A percentile compares a stretch with the other conserved stretches of the same genome.
These are phyloP conservation scores for Aleurites moluccanus DNA, from an alignment of 441 rosid species.

Conservation along the genomic window DNA sequence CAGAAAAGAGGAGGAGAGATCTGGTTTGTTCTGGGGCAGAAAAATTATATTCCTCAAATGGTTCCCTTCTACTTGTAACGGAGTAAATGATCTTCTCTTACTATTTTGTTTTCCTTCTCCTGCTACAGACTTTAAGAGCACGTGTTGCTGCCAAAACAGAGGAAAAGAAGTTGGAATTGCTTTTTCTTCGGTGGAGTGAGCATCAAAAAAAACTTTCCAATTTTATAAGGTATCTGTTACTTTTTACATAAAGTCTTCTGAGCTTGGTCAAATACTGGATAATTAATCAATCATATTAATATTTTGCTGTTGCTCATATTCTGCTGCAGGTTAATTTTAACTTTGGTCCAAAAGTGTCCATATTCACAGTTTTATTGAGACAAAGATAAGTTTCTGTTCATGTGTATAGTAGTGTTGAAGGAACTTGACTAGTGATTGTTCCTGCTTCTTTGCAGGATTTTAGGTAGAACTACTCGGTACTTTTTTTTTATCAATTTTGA, in stretches of 20 bases:
- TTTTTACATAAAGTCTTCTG: neutral
- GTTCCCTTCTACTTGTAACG: neutral
- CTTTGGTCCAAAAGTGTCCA: slow-evolving; percentile 97
- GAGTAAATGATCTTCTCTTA: slow-evolving; percentile 1
- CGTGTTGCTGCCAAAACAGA: slow-evolving; percentile 93
- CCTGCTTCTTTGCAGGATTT: slow-evolving; percentile 36
- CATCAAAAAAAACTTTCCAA: slow-evolving; percentile 81
- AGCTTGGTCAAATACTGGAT: neutral
- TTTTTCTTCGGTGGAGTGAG: slow-evolving; percentile 67
- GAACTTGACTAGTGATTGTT: slow-evolving; percentile 36
- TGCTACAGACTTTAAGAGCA: slow-evolving; percentile 72
- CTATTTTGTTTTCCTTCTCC: neutral
- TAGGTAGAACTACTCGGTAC: slow-evolving; percentile 29
- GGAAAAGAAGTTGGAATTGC: slow-evolving; percentile 63
- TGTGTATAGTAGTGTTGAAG: slow-evolving; percentile 60
- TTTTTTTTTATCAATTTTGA: slow-evolving; percentile 9
- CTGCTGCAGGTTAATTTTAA: slow-evolving; percentile 87
- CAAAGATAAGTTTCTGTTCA: slow-evolving; percentile 86
- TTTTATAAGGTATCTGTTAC: slow-evolving; percentile 71
- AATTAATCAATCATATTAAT: slow-evolving; percentile 4
- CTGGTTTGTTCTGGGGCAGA: slow-evolving; percentile 51
- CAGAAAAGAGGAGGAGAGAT: slow-evolving; percentile 90
- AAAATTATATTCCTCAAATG: slow-evolving; percentile 1
- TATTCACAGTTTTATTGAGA: slow-evolving; percentile 84
- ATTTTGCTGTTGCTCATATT: slow-evolving; percentile 17